These are phyloP conservation scores for Baudoinia panamericana DNA, from an alignment of 495 filamentous ascomycete genomes.

Conservation along the genomic window DNA sequence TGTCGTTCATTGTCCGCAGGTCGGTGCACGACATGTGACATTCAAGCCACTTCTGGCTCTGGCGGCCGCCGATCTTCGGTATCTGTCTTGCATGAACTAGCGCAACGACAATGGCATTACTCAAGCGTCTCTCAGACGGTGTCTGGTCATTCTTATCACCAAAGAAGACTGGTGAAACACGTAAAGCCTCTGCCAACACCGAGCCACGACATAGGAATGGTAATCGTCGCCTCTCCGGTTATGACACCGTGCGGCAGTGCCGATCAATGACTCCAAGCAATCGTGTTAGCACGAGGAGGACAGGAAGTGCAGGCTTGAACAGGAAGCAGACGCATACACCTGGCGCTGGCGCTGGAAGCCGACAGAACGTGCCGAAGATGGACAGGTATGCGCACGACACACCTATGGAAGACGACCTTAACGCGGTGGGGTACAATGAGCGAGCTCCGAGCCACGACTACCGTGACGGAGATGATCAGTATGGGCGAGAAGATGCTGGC, in stretches of 20 bases:
- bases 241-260: background rate
- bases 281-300: conserved; percentile 16
- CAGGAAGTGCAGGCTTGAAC: conserved; percentile 1
- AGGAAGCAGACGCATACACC: conserved; percentile 7
- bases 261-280: conserved; percentile 22
- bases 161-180: conserved; percentile 20
- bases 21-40: background rate
- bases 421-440: conserved; percentile 1
- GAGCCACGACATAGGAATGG: conserved; percentile 10
- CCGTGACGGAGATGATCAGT: conserved; percentile 2
- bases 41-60: background rate
- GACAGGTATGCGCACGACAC: conserved; percentile 1
- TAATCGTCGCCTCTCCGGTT: conserved; percentile 2
- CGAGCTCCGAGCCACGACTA: no score
- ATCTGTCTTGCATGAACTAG: background rate
- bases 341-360: background rate
- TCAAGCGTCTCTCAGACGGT: conserved; percentile 19
- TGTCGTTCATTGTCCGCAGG: no score
- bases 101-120: conserved; percentile 15
- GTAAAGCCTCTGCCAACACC: conserved; percentile 3
- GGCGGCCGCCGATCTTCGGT: background rate
- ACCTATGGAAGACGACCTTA: background rate
- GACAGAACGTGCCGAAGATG: conserved; percentile 4
- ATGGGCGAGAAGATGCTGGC: background rate
- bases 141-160: conserved; percentile 26